These are phyloP conservation scores for Tephrocybe sp. DNA, from an alignment of 768 basidiomycete genomes.

Conservation along the genomic window DNA sequence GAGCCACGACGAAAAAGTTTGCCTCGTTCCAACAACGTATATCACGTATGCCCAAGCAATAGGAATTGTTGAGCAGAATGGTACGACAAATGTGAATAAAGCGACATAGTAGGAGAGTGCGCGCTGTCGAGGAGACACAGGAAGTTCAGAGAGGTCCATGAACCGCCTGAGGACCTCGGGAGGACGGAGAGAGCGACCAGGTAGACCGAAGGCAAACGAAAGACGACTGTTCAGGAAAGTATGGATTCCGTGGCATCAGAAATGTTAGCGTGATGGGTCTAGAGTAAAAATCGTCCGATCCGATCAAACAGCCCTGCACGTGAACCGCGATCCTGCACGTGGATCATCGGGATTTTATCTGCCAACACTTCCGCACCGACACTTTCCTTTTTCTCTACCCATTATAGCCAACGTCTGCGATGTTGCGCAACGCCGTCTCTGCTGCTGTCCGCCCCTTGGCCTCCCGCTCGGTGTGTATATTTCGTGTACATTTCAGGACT, in stretches of 20 bases:
- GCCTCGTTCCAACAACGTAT: constrained; percentile 43
- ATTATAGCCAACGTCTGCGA: constrained; percentile 35
- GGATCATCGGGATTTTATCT: constrained; percentile 13
- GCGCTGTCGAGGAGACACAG: constrained; percentile 35
- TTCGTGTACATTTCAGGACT: not conserved
- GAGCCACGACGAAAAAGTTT: constrained; percentile 38
- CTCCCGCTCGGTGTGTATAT: constrained; percentile 46
- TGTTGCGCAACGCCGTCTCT: constrained; percentile 68
- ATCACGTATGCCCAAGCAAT: constrained; percentile 64
- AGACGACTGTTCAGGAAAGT: not conserved
- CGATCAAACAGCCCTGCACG: constrained; percentile 12
- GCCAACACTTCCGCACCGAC: constrained; percentile 18
- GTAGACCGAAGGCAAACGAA: not conserved
- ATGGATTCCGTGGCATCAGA: not conserved
- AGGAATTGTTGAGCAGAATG: constrained; percentile 63
- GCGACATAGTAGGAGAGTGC: constrained; percentile 56
- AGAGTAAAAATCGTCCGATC: not conserved
- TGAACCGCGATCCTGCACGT: constrained; percentile 17
- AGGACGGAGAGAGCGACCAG: not conserved
- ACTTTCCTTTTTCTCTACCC: constrained; percentile 26
- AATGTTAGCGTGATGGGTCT: not conserved
- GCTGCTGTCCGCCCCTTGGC: constrained; percentile 52
- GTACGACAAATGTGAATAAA: constrained; percentile 52
- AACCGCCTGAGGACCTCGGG: not conserved
- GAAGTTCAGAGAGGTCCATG: constrained; percentile 38